phyloP scores from a whole-genome alignment of 208 protist genomes.

The Porcisia deanei region DNA sequence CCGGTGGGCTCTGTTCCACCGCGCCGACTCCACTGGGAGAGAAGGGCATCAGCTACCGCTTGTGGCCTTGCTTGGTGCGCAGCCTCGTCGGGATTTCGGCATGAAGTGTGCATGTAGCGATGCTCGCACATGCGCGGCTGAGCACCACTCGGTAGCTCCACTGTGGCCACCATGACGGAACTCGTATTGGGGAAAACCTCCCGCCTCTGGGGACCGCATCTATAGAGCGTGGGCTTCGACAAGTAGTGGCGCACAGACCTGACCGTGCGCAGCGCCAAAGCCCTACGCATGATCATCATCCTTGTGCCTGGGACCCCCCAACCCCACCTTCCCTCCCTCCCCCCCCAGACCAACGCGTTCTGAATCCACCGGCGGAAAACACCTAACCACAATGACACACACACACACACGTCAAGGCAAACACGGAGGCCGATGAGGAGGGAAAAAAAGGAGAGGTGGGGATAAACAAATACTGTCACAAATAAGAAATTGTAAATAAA shows the following conservation, averaged over 20 bases:
- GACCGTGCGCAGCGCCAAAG: not conserved
- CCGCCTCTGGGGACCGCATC: not conserved
- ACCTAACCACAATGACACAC: not conserved
- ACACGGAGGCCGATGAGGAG: not conserved
- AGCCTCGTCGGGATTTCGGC: not conserved
- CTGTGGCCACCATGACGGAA: not conserved
- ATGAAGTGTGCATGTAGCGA: slow-evolving; percentile 2
- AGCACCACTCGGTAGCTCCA: not conserved
- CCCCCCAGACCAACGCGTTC: not conserved
- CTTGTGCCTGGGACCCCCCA: not conserved
- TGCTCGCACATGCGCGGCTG: not conserved
- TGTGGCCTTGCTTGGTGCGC: not conserved
- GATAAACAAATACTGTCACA: not conserved
- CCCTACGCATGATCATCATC: not conserved
- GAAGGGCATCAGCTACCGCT: slow-evolving; percentile 6
- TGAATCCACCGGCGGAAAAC: not conserved
- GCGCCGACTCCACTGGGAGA: slow-evolving; percentile 28
- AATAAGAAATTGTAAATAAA: not conserved
- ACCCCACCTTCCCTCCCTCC: not conserved
- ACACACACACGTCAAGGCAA: not conserved
- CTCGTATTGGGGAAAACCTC: not conserved
- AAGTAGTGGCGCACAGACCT: not conserved
- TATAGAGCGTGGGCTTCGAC: not conserved
- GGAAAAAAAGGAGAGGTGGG: not conserved
- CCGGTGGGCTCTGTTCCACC: not conserved